Percentiles rank a stretch among this genome's conserved stretches.
These are phyloP conservation scores for Punica granatum DNA, from an alignment of 345 rosid species.

Conservation along the genomic window DNA sequence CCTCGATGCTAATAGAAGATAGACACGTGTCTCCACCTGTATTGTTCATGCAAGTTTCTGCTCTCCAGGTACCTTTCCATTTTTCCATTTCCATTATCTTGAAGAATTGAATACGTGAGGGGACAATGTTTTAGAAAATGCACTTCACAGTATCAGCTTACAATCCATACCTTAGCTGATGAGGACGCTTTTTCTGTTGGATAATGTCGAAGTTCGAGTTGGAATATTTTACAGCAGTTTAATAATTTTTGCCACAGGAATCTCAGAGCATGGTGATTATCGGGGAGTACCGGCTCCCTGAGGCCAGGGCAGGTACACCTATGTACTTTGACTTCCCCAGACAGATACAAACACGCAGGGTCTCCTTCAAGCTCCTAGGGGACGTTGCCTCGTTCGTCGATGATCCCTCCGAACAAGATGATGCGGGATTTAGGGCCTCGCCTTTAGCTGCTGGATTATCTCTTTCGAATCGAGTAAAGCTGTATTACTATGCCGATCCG, in stretches of 20 bases:
- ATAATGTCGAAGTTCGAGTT: too few relatives aligned
- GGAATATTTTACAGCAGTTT: background rate
- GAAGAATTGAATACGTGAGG: background rate
- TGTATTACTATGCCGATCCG: conserved; percentile 8
- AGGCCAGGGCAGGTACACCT: conserved; percentile 59
- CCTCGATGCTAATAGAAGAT: conserved; percentile 63
- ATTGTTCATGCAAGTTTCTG: conserved; percentile 72
- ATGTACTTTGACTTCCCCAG: conserved; percentile 86
- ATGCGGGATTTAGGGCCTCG: background rate
- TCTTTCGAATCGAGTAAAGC: conserved; percentile 4
- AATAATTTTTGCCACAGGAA: conserved; percentile 16
- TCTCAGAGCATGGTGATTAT: conserved; percentile 57
- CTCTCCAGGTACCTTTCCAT: conserved; percentile 59
- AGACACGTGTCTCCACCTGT: conserved; percentile 75
- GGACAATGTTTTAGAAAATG: background rate
- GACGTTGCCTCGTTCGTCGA: conserved; percentile 42
- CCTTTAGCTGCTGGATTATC: conserved; percentile 6
- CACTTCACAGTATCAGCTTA: too few relatives aligned
- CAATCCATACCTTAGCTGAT: too few relatives aligned
- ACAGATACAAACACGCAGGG: conserved; percentile 47
- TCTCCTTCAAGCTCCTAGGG: conserved; percentile 62
- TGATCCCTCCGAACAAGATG: conserved; percentile 7
- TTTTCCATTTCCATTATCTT: background rate
- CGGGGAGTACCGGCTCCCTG: conserved; percentile 79
- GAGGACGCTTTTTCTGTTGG: too few relatives aligned